These are phyloP conservation scores for Yamadazyma triangularis DNA, from an alignment of 1,139 yeast species.

Conservation along the genomic window DNA sequence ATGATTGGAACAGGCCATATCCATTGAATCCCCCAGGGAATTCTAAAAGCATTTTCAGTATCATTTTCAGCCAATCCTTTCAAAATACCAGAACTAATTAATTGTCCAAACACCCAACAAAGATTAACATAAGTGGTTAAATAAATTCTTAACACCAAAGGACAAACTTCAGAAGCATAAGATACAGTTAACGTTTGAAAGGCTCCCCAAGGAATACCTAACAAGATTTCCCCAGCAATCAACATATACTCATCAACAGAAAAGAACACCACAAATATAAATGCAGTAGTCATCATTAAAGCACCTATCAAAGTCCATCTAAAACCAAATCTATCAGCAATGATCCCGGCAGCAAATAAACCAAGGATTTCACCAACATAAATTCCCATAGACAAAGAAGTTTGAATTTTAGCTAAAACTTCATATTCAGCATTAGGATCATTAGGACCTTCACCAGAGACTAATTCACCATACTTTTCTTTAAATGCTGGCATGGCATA, in stretches of 20 bases:
- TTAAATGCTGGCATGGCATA: constrained; percentile 36
- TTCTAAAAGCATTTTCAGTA: constrained; percentile 28
- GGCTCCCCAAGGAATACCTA: constrained; percentile 52
- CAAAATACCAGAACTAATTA: constrained; percentile 44
- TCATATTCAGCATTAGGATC: constrained; percentile 26
- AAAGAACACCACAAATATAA: constrained; percentile 47
- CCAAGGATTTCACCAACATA: constrained; percentile 46
- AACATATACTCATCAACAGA: constrained; percentile 37
- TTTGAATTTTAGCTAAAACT: constrained; percentile 46
- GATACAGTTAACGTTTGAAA: constrained; percentile 46
- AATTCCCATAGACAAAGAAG: constrained; percentile 40
- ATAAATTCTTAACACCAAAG: constrained; percentile 42
- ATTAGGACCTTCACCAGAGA: constrained; percentile 6
- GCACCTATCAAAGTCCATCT: constrained; percentile 38
- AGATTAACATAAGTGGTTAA: constrained; percentile 45
- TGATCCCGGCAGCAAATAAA: constrained; percentile 36
- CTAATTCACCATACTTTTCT: constrained; percentile 26
- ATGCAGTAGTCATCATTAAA: constrained; percentile 28
- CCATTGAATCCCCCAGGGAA: constrained; percentile 52
- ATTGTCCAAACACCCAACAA: constrained; percentile 51
- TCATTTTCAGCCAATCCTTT: constrained; percentile 28
- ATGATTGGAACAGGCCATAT: constrained; percentile 52
- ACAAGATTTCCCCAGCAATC: constrained; percentile 41
- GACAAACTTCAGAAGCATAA: constrained; percentile 52
- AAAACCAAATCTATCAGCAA: constrained; percentile 46